phyloP scores from a whole-genome alignment of 257 asterid genomes.

The Plectranthus barbatus region DNA sequence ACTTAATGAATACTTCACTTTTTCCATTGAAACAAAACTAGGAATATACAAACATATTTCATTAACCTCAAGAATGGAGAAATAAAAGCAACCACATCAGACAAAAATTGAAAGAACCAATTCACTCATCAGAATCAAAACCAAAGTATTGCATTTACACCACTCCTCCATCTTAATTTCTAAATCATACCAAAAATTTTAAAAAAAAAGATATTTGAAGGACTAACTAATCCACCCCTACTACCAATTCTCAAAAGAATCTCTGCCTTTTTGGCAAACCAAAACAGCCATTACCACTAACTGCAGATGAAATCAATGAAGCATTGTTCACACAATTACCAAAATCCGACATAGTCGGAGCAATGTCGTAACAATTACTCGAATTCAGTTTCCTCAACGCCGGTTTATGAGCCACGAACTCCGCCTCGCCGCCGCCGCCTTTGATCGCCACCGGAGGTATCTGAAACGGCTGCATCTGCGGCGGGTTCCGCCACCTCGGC shows the following conservation, averaged over 20 bases:
- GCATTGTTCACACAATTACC: slow-evolving; percentile 17
- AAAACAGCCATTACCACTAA: slow-evolving; percentile 14
- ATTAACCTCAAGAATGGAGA: too few species aligned
- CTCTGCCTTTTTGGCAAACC: slow-evolving; percentile 43
- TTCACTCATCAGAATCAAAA: slow-evolving; percentile 19
- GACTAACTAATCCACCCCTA: not conserved
- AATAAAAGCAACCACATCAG: too few species aligned
- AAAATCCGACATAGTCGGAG: too few species aligned
- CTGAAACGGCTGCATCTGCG: slow-evolving; percentile 44
- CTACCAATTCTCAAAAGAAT: slow-evolving; percentile 23
- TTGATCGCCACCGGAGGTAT: slow-evolving; percentile 49
- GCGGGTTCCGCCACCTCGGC: slow-evolving; percentile 86
- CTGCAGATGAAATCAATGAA: slow-evolving; percentile 17
- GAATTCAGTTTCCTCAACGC: slow-evolving; percentile 10
- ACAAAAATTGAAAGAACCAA: not conserved
- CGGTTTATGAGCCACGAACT: not conserved
- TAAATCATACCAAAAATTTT: slow-evolving; percentile 33
- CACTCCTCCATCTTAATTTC: slow-evolving; percentile 5
- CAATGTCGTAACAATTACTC: slow-evolving; percentile 3
- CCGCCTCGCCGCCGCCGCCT: slow-evolving; percentile 26
- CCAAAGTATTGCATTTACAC: slow-evolving; percentile 34
- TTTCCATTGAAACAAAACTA: too few species aligned
- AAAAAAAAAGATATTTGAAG: too few species aligned
- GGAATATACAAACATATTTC: too few species aligned
- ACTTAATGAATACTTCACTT: too few species aligned